phyloP scores from a whole-genome alignment of 495 filamentous ascomycete genomes.

The Podospora bellae-mahoneyi region DNA sequence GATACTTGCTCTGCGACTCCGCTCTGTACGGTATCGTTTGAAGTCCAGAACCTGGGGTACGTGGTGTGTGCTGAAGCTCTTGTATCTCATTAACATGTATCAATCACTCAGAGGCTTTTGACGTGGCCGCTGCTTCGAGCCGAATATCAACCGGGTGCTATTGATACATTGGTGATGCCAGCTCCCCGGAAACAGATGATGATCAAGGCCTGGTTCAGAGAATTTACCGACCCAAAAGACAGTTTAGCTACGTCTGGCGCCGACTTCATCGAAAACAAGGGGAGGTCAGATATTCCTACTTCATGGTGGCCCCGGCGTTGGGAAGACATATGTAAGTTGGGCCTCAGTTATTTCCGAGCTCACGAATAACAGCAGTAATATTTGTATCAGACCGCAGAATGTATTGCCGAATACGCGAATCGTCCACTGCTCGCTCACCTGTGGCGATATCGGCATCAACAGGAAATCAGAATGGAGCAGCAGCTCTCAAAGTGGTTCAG shows the following conservation, averaged over 20 bases:
- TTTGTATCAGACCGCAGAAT: constrained; percentile 6
- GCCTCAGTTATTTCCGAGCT: too few relatives aligned
- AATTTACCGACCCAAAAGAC: background rate
- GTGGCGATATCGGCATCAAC: constrained; percentile 23
- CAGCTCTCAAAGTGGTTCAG: constrained; percentile 11
- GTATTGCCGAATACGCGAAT: constrained; percentile 19
- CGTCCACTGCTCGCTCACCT: constrained; percentile 24
- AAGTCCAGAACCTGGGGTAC: background rate
- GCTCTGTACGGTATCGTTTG: background rate
- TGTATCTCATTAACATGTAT: too few relatives aligned
- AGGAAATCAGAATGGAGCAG: background rate
- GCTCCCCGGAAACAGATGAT: background rate
- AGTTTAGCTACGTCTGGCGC: constrained; percentile 8
- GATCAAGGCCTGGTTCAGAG: background rate
- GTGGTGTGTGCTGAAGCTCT: background rate
- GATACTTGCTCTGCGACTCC: background rate
- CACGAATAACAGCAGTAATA: too few relatives aligned
- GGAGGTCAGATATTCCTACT: constrained; percentile 48
- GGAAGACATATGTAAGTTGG: constrained; percentile 38
- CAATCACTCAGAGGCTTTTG: background rate
- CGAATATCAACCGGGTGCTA: background rate
- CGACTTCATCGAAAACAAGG: constrained; percentile 41
- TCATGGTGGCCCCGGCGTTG: constrained; percentile 47
- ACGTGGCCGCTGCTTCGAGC: background rate
- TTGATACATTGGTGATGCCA: background rate